A percentile compares a stretch with the other conserved stretches of the same genome.
These are phyloP conservation scores for Wickerhamomyces sp. DNA, from an alignment of 1,139 yeast species.

Conservation along the genomic window DNA sequence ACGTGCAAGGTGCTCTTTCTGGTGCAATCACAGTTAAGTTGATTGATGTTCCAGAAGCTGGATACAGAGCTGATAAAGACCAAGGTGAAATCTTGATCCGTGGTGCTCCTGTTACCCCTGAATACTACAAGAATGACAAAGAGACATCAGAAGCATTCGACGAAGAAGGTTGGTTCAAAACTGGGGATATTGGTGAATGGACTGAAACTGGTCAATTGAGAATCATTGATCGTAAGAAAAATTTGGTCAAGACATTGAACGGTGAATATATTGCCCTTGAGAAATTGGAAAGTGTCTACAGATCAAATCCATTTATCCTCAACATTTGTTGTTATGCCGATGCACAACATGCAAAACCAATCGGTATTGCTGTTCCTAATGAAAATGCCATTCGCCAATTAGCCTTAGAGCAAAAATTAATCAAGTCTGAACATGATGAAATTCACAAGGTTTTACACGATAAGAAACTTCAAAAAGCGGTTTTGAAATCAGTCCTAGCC, in stretches of 20 bases:
- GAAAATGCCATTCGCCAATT: slow-evolving; percentile 61
- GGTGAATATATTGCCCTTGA: slow-evolving; percentile 98
- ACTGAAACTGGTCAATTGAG: slow-evolving; percentile 70
- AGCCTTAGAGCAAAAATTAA: slow-evolving; percentile 48
- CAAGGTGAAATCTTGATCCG: slow-evolving; percentile 89
- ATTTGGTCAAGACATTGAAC: slow-evolving; percentile 89
- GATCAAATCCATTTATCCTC: slow-evolving; percentile 72
- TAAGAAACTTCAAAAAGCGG: slow-evolving; percentile 49
- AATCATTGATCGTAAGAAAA: slow-evolving; percentile 93
- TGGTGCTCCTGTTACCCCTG: slow-evolving; percentile 70
- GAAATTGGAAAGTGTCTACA: slow-evolving; percentile 79
- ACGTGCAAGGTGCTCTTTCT: slow-evolving; percentile 76
- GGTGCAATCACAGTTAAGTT: slow-evolving; percentile 86
- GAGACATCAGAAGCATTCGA: slow-evolving; percentile 79
- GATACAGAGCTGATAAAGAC: slow-evolving; percentile 83
- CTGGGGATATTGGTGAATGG: slow-evolving; percentile 99
- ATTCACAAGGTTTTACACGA: slow-evolving; percentile 53
- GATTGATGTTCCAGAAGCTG: slow-evolving; percentile 89
- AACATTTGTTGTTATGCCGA: slow-evolving; percentile 96
- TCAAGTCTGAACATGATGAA: slow-evolving; percentile 47
- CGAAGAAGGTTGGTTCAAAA: slow-evolving; percentile 88
- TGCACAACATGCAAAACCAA: slow-evolving; percentile 52
- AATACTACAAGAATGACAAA: slow-evolving; percentile 77
- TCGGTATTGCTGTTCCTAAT: slow-evolving; percentile 85
- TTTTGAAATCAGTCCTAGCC: slow-evolving; percentile 54